A percentile compares a stretch with the other conserved stretches of the same genome.
phyloP scores from a whole-genome alignment of 169 alveolate genomes.

The Plasmodium coatneyi region DNA sequence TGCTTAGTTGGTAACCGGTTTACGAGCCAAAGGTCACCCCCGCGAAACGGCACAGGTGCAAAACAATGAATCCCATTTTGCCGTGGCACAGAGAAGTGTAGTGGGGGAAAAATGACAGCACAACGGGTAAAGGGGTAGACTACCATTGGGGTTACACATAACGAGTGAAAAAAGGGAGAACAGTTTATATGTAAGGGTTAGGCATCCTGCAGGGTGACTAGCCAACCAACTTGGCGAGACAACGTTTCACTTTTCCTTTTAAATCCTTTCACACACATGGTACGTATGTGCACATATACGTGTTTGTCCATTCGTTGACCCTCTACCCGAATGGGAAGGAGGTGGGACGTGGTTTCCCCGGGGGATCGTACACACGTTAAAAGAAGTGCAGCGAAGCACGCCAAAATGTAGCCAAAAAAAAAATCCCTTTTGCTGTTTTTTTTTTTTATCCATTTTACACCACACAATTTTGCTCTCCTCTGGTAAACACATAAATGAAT shows the following conservation, averaged over 20 bases:
- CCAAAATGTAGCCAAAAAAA: not conserved
- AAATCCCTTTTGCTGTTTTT: too few species aligned
- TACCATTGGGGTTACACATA: not conserved
- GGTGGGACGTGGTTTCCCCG: not conserved
- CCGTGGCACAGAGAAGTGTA: too few species aligned
- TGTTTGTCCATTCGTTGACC: not conserved
- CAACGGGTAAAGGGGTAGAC: not conserved
- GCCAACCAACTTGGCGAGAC: not conserved
- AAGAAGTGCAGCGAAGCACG: not conserved
- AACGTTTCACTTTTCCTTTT: not conserved
- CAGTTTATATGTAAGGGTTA: not conserved
- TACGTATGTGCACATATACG: not conserved
- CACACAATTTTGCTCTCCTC: not conserved
- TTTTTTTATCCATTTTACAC: not conserved
- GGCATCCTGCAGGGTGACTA: not conserved
- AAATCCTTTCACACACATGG: not conserved
- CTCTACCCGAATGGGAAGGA: not conserved
- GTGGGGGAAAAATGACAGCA: too few species aligned
- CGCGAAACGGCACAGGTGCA: too few species aligned
- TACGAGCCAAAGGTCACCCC: too few species aligned
- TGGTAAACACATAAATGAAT: not conserved
- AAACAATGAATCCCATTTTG: too few species aligned
- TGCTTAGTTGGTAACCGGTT: not conserved
- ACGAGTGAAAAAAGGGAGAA: not conserved
- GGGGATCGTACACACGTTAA: not conserved